Conservation (phyloP, 345 rosid species). For the Ceriops decandra region DNA sequence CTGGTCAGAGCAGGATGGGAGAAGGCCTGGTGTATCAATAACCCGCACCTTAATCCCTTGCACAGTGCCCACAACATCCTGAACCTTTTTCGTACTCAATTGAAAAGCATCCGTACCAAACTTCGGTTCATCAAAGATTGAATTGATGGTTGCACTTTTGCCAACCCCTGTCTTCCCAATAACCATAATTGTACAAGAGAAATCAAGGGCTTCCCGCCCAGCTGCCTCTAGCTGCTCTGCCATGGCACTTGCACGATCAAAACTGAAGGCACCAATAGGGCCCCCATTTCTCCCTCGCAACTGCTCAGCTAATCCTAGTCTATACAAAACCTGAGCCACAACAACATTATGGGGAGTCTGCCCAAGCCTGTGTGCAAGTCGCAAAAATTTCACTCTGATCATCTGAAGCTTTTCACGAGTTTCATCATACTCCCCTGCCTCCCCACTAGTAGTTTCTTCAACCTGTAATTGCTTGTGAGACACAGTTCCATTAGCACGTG, state of each 20-base stretch:
- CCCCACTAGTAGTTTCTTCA: constrained; percentile 66
- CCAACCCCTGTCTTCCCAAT: constrained; percentile 98
- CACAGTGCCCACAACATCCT: constrained; percentile 91
- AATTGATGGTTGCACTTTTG: constrained; percentile 97
- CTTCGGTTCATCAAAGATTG: constrained; percentile 87
- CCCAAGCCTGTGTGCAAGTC: constrained; percentile 96
- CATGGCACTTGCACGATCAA: constrained; percentile 98
- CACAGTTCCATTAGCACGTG: constrained; percentile 67
- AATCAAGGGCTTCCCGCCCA: constrained; percentile 92
- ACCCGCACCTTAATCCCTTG: constrained; percentile 95
- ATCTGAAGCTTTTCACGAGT: constrained; percentile 97
- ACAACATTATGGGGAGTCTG: constrained; percentile 99
- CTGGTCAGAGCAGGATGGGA: constrained; percentile 91
- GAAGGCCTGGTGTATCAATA: constrained; percentile 96
- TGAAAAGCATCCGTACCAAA: constrained; percentile 89
- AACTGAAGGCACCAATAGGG: constrained; percentile 96
- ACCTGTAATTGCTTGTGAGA: constrained; percentile 57
- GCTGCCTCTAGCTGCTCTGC: constrained; percentile 97
- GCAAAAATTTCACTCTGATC: constrained; percentile 93
- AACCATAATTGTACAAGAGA: constrained; percentile 98
- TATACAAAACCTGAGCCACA: constrained; percentile 96
- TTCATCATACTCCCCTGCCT: constrained; percentile 79
- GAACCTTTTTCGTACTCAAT: constrained; percentile 83
- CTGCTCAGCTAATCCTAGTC: constrained; percentile 98
- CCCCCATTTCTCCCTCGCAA: constrained; percentile 93